phyloP scores from a whole-genome alignment of 768 basidiomycete species.

The Stropharia rugosoannulata region DNA sequence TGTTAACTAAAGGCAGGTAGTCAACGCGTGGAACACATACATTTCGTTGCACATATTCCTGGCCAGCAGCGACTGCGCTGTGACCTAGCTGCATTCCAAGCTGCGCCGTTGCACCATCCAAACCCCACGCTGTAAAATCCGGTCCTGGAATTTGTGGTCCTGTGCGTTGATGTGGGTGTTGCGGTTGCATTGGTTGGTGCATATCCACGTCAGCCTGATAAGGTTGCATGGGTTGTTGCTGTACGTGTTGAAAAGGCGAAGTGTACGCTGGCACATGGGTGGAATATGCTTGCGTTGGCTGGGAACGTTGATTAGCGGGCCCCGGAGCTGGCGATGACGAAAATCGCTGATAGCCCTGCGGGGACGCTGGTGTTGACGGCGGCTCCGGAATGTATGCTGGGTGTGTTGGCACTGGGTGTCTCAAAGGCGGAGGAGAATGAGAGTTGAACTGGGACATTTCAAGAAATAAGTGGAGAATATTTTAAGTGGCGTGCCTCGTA shows the following conservation, averaged over 20 bases:
- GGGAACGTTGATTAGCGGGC: constrained; percentile 22
- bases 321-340: constrained; percentile 54
- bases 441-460: constrained; percentile 31
- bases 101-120: constrained; percentile 92
- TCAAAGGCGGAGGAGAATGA: constrained; percentile 73
- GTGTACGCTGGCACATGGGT: constrained; percentile 47
- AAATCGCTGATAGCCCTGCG: constrained; percentile 74
- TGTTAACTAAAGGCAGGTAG: constrained; percentile 1
- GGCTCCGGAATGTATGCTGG: constrained; percentile 85
- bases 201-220: constrained; percentile 20
- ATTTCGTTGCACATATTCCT: constrained; percentile 95
- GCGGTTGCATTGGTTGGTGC: constrained; percentile 28
- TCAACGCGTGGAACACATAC: constrained; percentile 41
- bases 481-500: neutral
- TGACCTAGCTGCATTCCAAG: constrained; percentile 95
- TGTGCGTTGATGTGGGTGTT: constrained; percentile 30
- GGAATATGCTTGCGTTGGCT: constrained; percentile 24
- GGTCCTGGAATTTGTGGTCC: constrained; percentile 25
- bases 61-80: constrained; percentile 89
- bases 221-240: constrained; percentile 32
- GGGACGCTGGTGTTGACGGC: constrained; percentile 72
- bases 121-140: constrained; percentile 74
- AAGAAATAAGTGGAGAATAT: neutral
- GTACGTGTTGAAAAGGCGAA: constrained; percentile 48
- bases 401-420: constrained; percentile 87